phyloP scores from a whole-genome alignment of 1,284 basidiomycete genomes.

The Apiotrichum siamense region DNA sequence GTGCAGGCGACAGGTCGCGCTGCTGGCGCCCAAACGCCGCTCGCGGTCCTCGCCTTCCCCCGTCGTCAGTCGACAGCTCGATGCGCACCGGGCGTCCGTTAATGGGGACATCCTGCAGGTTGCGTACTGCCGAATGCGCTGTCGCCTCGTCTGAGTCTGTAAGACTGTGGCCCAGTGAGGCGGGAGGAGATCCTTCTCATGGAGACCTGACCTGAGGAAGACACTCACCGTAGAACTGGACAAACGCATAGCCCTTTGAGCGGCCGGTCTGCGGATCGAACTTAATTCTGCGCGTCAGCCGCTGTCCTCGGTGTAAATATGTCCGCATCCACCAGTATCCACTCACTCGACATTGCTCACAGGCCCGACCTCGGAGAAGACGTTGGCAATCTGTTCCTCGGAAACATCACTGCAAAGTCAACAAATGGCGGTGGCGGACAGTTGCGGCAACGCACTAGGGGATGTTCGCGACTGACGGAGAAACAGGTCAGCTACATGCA shows the following conservation, averaged over 20 bases:
- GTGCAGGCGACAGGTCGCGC: constrained; percentile 13
- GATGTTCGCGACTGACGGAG: constrained; percentile 35
- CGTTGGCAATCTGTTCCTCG: constrained; percentile 46
- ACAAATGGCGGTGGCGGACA: neutral
- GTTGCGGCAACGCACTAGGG: constrained; percentile 33
- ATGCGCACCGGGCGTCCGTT: constrained; percentile 78
- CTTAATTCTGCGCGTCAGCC: constrained; percentile 61
- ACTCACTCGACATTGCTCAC: constrained; percentile 49
- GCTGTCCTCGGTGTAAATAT: neutral
- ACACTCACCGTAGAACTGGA: constrained; percentile 82
- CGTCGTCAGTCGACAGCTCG: constrained; percentile 57
- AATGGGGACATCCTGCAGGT: constrained; percentile 73
- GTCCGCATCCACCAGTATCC: neutral
- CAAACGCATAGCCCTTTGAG: constrained; percentile 94
- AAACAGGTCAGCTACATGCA: too few relatives aligned
- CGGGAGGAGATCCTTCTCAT: too few relatives aligned
- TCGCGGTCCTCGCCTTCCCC: constrained; percentile 23
- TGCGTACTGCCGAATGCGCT: constrained; percentile 73
- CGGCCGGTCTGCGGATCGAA: constrained; percentile 94
- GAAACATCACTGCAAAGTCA: constrained; percentile 40
- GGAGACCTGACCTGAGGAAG: too few relatives aligned
- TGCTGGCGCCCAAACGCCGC: constrained; percentile 40
- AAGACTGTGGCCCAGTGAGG: constrained; percentile 1
- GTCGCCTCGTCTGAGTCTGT: constrained; percentile 78
- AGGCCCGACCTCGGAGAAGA: constrained; percentile 50